phyloP scores from a whole-genome alignment of 495 filamentous ascomycete genomes.

The Hyphodiscus hymeniophilus region DNA sequence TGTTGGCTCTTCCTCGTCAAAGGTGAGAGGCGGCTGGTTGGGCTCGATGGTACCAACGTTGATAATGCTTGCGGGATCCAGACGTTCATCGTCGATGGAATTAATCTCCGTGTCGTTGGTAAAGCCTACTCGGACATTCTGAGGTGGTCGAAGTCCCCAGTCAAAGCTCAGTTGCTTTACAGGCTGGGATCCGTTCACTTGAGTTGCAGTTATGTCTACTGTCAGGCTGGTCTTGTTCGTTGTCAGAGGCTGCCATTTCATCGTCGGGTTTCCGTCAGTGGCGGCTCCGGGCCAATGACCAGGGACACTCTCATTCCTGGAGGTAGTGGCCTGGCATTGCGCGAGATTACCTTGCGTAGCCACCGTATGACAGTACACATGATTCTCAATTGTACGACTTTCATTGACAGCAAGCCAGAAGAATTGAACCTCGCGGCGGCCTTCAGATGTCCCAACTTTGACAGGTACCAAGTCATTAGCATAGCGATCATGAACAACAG shows the following conservation, averaged over 20 bases:
- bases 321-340: slow-evolving; percentile 52
- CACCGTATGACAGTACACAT: slow-evolving; percentile 28
- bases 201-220: slow-evolving; percentile 28
- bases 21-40: no score
- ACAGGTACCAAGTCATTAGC: slow-evolving; percentile 41
- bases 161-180: slow-evolving; percentile 52
- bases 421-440: slow-evolving; percentile 21
- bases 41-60: no score
- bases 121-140: slow-evolving; percentile 46
- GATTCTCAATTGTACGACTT: slow-evolving; percentile 49
- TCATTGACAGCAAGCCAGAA: slow-evolving; percentile 40
- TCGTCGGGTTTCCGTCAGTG: slow-evolving; percentile 58
- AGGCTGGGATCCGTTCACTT: slow-evolving; percentile 35
- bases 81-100: not conserved
- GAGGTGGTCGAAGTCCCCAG: slow-evolving; percentile 54
- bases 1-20: not conserved
- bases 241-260: slow-evolving; percentile 58
- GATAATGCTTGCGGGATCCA: no score
- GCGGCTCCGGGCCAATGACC: slow-evolving; percentile 65
- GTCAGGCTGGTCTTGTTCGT: slow-evolving; percentile 38
- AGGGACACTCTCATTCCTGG: slow-evolving; percentile 37
- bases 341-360: slow-evolving; percentile 51
- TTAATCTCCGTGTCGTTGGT: slow-evolving; percentile 35
- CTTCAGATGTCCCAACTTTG: slow-evolving; percentile 27
- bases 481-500: slow-evolving; percentile 25